These are phyloP conservation scores for Penicillium sp. DNA, from an alignment of 2,329 filamentous ascomycete species.

Conservation along the genomic window DNA sequence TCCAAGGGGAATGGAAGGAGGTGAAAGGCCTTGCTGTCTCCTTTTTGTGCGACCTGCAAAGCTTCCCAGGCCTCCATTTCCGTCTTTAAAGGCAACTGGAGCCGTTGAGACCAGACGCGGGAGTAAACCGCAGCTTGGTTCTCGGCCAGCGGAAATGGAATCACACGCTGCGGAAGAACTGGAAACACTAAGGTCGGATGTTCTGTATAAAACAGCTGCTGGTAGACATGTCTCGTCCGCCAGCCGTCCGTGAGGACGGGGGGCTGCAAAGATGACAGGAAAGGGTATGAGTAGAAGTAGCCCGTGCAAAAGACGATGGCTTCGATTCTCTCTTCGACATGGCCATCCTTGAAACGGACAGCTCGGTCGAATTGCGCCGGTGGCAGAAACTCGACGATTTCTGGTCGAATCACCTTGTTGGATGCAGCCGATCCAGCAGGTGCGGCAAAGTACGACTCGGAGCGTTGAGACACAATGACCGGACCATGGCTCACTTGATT, in stretches of 20 bases:
- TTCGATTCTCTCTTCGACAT: conserved; percentile 62
- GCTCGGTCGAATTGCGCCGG: conserved; percentile 47
- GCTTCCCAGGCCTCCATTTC: conserved; percentile 68
- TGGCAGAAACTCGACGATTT: conserved; percentile 52
- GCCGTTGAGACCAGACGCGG: conserved; percentile 66
- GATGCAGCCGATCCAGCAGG: conserved; percentile 25
- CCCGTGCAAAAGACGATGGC: conserved; percentile 81
- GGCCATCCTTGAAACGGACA: conserved; percentile 62
- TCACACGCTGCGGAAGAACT: conserved; percentile 70
- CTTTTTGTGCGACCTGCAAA: conserved; percentile 36
- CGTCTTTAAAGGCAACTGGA: conserved; percentile 55
- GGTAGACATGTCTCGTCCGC: conserved; percentile 65
- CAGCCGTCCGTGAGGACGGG: conserved; percentile 62
- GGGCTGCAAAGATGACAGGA: conserved; percentile 49
- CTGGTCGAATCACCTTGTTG: conserved; percentile 53
- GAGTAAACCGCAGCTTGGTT: conserved; percentile 72
- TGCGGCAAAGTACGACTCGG: conserved; percentile 43
- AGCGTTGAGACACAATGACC: conserved; percentile 58
- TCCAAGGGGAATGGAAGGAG: conserved; percentile 46
- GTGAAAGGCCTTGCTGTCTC: conserved; percentile 49
- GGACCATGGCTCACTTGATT: conserved; percentile 52
- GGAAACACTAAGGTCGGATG: conserved; percentile 75
- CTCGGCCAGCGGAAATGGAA: conserved; percentile 80
- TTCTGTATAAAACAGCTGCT: conserved; percentile 70
- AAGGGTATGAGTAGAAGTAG: conserved; percentile 80